Percentiles rank a stretch among this genome's conserved stretches.
Evolutionary conservation across 2,329 filamentous ascomycete genomes (phyloP).

Genomic region (Gyromitra esculenta): DNA sequence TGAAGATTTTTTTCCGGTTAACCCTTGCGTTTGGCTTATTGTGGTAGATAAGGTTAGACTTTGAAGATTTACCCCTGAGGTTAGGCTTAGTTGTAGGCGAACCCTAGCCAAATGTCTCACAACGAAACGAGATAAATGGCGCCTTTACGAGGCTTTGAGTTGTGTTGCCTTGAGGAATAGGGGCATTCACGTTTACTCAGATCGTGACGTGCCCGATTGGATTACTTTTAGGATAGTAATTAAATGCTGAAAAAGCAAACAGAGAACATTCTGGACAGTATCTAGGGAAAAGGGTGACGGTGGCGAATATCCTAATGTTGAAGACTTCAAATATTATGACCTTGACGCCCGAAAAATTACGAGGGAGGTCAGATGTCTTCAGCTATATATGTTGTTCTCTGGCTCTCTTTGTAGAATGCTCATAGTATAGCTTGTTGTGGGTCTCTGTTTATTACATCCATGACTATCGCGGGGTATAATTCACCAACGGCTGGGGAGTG

Average conservation of each 20-base stretch:
- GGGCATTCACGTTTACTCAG: neutral
- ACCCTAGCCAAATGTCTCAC: slow-evolving; percentile 28
- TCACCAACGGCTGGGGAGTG: neutral
- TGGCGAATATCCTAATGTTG: slow-evolving; percentile 19
- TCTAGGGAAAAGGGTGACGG: slow-evolving; percentile 2
- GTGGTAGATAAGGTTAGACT: slow-evolving; percentile 24
- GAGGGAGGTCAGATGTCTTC: neutral
- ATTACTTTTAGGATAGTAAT: neutral
- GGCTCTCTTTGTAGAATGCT: neutral
- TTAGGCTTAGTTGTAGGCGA: slow-evolving; percentile 16
- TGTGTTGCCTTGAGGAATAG: slow-evolving; percentile 18
- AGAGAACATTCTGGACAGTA: slow-evolving; percentile 12
- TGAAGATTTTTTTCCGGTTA: neutral
- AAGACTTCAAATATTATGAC: slow-evolving; percentile 19
- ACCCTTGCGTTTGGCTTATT: slow-evolving; percentile 22
- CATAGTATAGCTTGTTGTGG: neutral
- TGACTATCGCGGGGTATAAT: neutral
- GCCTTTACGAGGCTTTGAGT: slow-evolving; percentile 15
- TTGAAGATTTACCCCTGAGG: slow-evolving; percentile 25
- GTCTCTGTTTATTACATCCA: neutral
- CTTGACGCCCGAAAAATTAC: neutral
- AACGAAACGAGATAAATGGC: slow-evolving; percentile 36
- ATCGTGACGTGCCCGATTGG: slow-evolving; percentile 24
- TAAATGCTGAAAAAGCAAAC: slow-evolving; percentile 25
- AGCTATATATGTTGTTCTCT: neutral